Evolutionary conservation across 2,329 filamentous ascomycete species (phyloP), one percentile per base, ranked within the genome.

Genomic region (Diaporthe capsici): DNA sequence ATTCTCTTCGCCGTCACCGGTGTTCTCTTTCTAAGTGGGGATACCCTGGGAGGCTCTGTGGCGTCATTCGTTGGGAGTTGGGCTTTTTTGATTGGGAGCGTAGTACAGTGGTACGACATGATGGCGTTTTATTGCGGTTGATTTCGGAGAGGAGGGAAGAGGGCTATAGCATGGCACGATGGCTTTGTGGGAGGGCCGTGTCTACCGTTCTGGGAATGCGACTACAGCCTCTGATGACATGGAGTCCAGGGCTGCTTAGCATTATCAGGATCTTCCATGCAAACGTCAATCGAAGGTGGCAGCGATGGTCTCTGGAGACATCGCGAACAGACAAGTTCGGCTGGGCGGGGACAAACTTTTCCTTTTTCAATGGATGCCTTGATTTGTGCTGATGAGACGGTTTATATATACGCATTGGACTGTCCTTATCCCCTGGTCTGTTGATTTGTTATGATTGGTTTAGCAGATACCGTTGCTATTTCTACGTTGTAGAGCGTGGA

Each of bases 71-170:
- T 77, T 34, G 74, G 77, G 5, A 58, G 72, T 28, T 57, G 55
- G 67, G 70, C 51, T 9, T 78, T 78, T 61, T 53, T 79, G 31
- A 42, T 78, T 47, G 75, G 78, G 13, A 73, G 77, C 68, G n/a
- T 79, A 17, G 74, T 78, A 15, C 70, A 75, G 58, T 78, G 74
- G 71, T 79, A 80, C 60, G 74, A 78, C 67, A 51, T 79, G n/a
- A 80, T 79, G 78, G 78, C 74, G 42, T 79, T 80, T 49, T 76
- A 78, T 73, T 53, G 63, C 20, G 12, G 31, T 34, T 53, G n/a
- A 51, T 6, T 25, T 67, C 8, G 28, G 20, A 31, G 3, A 65
- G 9, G 25, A 20, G 10, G 25, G 15, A 10, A 9, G 15, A 15
- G 25, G 39, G 25, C 22, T n/a, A 22, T 20, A 37, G n/a, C 7